Evolutionary conservation across 306 rosid genomes (phyloP).

Genomic region (Heteromeles arbutifolia): DNA sequence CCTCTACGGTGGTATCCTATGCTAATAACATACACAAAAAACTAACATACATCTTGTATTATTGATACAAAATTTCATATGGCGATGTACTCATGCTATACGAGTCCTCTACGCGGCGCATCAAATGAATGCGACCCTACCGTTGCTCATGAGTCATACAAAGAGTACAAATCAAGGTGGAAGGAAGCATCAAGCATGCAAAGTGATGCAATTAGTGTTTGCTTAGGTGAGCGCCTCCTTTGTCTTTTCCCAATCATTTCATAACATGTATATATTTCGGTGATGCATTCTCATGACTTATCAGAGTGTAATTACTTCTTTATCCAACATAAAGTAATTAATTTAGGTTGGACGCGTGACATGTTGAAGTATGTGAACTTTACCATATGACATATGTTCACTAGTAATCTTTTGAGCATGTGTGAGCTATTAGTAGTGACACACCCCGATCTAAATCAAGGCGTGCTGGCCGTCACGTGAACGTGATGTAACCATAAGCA

Average conservation of each 20-base stretch:
- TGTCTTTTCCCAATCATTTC: background rate
- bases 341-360: background rate
- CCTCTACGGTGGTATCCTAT: too few species aligned
- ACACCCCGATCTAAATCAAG: too few species aligned
- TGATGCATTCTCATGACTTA: background rate
- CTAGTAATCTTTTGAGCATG: background rate
- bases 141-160: background rate
- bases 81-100: background rate
- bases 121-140: background rate
- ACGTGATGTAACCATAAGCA: too few species aligned
- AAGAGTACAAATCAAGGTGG: background rate
- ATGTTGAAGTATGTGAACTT: background rate
- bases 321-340: background rate
- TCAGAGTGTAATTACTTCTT: background rate
- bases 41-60: too few species aligned
- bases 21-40: too few species aligned
- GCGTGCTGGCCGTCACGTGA: too few species aligned
- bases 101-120: background rate
- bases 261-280: background rate
- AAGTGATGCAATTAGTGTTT: background rate
- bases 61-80: too few species aligned
- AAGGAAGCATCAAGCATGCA: background rate
- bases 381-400: too few species aligned
- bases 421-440: background rate
- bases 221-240: conserved; percentile 2